phyloP scores from a whole-genome alignment of 2,329 filamentous ascomycete genomes.

The Xenoacremonium recifei region DNA sequence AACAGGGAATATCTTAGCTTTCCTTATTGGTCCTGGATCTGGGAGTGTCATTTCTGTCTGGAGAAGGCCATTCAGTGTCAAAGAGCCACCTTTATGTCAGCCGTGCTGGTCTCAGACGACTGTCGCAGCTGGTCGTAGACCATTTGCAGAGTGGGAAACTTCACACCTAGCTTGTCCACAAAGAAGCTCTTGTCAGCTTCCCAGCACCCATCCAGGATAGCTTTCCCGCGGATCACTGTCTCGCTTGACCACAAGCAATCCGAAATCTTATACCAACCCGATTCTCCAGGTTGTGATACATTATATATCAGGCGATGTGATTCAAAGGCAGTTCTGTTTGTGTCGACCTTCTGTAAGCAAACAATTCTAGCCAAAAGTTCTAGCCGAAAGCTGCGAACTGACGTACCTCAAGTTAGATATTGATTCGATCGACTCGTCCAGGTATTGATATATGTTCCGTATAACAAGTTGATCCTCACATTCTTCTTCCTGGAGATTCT shows the following conservation, averaged over 20 bases:
- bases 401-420: conserved; percentile 4
- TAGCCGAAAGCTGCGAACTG: neutral
- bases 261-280: conserved; percentile 10
- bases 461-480: neutral
- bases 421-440: neutral
- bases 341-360: conserved; percentile 3
- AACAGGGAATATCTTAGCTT: conserved; percentile 13
- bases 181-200: conserved; percentile 8
- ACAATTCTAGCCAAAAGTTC: conserved; percentile 1
- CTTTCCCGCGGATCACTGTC: conserved; percentile 10
- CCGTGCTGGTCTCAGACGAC: neutral
- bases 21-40: conserved; percentile 10
- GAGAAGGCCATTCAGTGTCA: conserved; percentile 11
- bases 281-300: neutral
- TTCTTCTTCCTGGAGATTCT: rapidly evolving
- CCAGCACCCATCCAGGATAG: conserved; percentile 7
- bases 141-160: conserved; percentile 13
- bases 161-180: conserved; percentile 10
- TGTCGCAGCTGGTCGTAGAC: conserved; percentile 16
- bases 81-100: conserved; percentile 8
- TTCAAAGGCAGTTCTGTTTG: conserved; percentile 10
- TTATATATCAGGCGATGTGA: conserved; percentile 4
- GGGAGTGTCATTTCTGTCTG: neutral
- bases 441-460: conserved; percentile 4
- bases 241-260: conserved; percentile 18